phyloP scores from a whole-genome alignment of 2,329 filamentous ascomycete species.

The Fusarium tuaranense region DNA sequence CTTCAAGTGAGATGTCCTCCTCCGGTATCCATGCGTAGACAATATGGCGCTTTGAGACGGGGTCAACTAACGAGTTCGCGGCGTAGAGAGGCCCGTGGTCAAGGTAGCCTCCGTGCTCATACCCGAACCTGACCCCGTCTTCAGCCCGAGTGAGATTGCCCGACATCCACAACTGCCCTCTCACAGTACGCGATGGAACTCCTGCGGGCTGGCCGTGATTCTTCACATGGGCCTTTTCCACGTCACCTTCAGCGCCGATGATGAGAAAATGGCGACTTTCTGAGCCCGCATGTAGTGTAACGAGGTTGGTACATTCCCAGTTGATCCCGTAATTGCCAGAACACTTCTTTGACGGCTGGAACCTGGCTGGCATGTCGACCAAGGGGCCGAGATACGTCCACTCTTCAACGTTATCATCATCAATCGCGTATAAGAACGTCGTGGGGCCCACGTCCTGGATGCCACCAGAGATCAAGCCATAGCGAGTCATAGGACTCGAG shows the following conservation, averaged over 20 bases:
- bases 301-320: constrained; percentile 61
- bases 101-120: constrained; percentile 22
- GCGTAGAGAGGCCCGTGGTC: constrained; percentile 52
- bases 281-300: constrained; percentile 49
- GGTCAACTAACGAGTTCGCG: constrained; percentile 60
- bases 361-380: constrained; percentile 52
- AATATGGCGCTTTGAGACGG: constrained; percentile 51
- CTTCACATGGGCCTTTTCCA: constrained; percentile 10
- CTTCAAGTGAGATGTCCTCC: constrained; percentile 57
- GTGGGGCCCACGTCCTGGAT: constrained; percentile 54
- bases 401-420: constrained; percentile 49
- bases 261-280: constrained; percentile 53
- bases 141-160: background rate
- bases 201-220: background rate
- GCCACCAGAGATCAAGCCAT: constrained; percentile 61
- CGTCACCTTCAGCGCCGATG: constrained; percentile 56
- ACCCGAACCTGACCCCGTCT: background rate
- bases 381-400: constrained; percentile 59
- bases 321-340: constrained; percentile 61
- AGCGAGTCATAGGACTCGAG: constrained; percentile 44
- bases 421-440: constrained; percentile 58
- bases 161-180: background rate
- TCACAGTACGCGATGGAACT: background rate
- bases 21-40: constrained; percentile 62
- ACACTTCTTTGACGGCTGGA: constrained; percentile 54